These are phyloP conservation scores for cucumber (Cucumis sativus) DNA, from an alignment of 306 rosid genomes.

Conservation along the genomic window DNA sequence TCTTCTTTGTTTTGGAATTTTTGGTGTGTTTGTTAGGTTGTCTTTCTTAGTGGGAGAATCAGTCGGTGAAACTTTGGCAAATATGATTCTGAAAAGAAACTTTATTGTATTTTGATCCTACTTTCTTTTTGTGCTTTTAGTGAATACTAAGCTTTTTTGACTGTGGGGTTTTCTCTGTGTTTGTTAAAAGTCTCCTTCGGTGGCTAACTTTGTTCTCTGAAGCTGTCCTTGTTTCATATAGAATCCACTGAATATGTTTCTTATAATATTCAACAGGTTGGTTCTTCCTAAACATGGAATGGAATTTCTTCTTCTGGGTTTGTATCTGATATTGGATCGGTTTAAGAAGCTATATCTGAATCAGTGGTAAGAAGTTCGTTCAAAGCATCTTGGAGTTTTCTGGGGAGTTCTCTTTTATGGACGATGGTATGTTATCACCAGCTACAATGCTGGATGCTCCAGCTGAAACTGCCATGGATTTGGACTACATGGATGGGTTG, in stretches of 20 bases:
- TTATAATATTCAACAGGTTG: neutral
- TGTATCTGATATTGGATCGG: slow-evolving; percentile 2
- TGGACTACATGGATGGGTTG: slow-evolving; percentile 73
- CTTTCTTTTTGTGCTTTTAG: neutral
- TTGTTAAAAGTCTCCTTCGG: neutral
- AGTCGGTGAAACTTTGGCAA: neutral
- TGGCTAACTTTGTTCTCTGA: slow-evolving; percentile 1
- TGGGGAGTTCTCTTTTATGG: slow-evolving; percentile 29
- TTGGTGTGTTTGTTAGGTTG: neutral
- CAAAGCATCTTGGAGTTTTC: slow-evolving; percentile 1
- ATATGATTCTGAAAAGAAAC: neutral
- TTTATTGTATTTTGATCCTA: slow-evolving; percentile 1
- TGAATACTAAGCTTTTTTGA: neutral
- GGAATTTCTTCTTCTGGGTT: neutral
- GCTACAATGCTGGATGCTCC: slow-evolving; percentile 43
- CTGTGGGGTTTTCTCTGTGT: neutral
- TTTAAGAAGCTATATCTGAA: neutral
- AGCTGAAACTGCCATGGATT: slow-evolving; percentile 49
- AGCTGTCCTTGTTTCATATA: neutral
- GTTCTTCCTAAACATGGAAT: neutral
- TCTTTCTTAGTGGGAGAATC: slow-evolving; percentile 6
- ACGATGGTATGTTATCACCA: slow-evolving; percentile 47
- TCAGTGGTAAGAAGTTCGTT: neutral
- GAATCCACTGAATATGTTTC: neutral
- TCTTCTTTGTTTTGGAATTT: slow-evolving; percentile 8